phyloP scores from a whole-genome alignment of 2,329 filamentous ascomycete species.

The Fonsecaea pugnacius region DNA sequence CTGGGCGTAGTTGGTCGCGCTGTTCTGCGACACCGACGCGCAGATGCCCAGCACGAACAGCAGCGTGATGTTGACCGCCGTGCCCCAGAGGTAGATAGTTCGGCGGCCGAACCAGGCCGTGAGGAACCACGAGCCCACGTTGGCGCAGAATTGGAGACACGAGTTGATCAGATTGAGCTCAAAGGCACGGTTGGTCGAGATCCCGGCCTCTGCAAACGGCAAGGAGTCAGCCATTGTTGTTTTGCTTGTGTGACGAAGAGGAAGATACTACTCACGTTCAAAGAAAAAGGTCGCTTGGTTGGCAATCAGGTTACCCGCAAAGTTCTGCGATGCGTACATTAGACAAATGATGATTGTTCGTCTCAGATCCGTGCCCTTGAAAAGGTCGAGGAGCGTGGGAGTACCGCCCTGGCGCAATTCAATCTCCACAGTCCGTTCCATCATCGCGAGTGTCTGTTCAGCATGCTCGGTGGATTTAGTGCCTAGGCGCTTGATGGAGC shows the following conservation, averaged over 20 bases:
- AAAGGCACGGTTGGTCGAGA: conserved; percentile 60
- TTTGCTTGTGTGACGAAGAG: conserved; percentile 13
- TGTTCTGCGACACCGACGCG: conserved; percentile 53
- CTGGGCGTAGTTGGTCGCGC: conserved; percentile 57
- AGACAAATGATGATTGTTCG: conserved; percentile 44
- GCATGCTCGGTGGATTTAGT: conserved; percentile 44
- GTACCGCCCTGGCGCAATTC: conserved; percentile 38
- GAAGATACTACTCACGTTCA: conserved; percentile 37
- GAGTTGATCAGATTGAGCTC: conserved; percentile 68
- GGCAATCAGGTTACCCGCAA: conserved; percentile 67
- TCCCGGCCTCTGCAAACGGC: conserved; percentile 62
- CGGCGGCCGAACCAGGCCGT: conserved; percentile 67
- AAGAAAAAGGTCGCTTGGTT: conserved; percentile 69
- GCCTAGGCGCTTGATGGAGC: conserved; percentile 57
- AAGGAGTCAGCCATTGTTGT: conserved; percentile 38
- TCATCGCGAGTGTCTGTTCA: conserved; percentile 43
- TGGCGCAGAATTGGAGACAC: conserved; percentile 63
- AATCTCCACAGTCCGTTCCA: conserved; percentile 43
- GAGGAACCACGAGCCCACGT: conserved; percentile 70
- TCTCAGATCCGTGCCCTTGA: conserved; percentile 43
- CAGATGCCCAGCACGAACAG: conserved; percentile 64
- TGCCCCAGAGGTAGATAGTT: conserved; percentile 67
- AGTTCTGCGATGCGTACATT: conserved; percentile 47
- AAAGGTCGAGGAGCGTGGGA: conserved; percentile 41
- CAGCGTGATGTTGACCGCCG: conserved; percentile 58